Percentiles rank a stretch among this genome's conserved stretches.
Conservation (phyloP, 176 grass and related monocot species). For the Phoenix roebelenii region DNA sequence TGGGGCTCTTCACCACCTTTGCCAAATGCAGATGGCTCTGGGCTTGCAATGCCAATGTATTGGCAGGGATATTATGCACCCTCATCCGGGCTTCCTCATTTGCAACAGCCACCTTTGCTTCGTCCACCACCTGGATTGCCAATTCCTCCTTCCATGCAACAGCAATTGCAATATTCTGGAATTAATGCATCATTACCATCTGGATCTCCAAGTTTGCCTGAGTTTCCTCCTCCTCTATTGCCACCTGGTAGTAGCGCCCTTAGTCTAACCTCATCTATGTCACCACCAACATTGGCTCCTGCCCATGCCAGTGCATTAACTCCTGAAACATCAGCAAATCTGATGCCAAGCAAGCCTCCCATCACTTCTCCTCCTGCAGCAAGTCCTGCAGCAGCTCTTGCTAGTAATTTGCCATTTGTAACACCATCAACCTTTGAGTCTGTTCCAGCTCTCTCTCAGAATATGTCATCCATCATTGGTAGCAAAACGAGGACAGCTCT, state of each 20-base stretch:
- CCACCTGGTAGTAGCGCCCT: slow-evolving; percentile 40
- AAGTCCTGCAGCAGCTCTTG: slow-evolving; percentile 15
- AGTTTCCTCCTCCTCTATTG: slow-evolving; percentile 53
- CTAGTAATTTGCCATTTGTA: slow-evolving; percentile 30
- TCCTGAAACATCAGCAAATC: slow-evolving; percentile 43
- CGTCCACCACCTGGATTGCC: slow-evolving; percentile 46
- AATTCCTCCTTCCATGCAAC: slow-evolving; percentile 32
- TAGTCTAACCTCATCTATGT: slow-evolving; percentile 30
- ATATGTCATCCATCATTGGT: slow-evolving; percentile 21
- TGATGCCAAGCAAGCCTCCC: slow-evolving; percentile 33
- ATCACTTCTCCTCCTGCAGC: slow-evolving; percentile 19
- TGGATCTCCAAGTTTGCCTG: slow-evolving; percentile 59
- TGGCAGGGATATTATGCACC: slow-evolving; percentile 63
- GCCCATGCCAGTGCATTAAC: slow-evolving; percentile 33
- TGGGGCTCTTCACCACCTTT: slow-evolving; percentile 44
- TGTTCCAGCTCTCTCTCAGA: slow-evolving; percentile 11
- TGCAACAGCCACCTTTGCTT: slow-evolving; percentile 51
- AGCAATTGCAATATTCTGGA: slow-evolving; percentile 48
- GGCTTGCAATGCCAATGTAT: slow-evolving; percentile 51
- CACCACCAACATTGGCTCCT: slow-evolving; percentile 26
- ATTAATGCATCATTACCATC: slow-evolving; percentile 42
- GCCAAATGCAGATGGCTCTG: slow-evolving; percentile 36
- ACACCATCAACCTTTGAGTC: slow-evolving; percentile 37
- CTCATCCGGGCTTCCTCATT: slow-evolving; percentile 52
- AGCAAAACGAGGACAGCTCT: slow-evolving; percentile 33